Evolutionary conservation across 2,329 filamentous ascomycete species (phyloP).

Genomic region (Orbilia brochopaga): DNA sequence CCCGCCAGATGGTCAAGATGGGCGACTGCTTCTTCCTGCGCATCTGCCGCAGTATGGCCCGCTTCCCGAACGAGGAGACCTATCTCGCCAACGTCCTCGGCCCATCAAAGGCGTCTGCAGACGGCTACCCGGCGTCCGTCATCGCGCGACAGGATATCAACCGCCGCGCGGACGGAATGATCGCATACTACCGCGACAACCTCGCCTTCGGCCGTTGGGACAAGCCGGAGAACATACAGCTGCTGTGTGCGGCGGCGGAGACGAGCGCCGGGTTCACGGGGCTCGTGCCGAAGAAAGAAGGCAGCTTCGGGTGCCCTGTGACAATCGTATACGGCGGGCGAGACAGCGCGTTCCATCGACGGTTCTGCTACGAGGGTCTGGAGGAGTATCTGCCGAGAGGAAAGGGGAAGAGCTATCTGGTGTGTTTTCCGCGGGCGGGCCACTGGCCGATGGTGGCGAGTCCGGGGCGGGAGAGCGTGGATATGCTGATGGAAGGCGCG

Average conservation of each 20-base stretch:
- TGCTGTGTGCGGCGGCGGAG: conserved; percentile 27
- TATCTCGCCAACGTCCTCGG: conserved; percentile 35
- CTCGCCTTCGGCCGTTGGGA: conserved; percentile 31
- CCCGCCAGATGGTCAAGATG: conserved; percentile 37
- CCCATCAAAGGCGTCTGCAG: conserved; percentile 23
- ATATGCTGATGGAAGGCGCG: conserved; percentile 42
- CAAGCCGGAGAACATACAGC: conserved; percentile 37
- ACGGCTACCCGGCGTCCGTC: conserved; percentile 37
- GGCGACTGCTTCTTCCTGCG: conserved; percentile 48
- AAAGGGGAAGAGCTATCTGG: conserved; percentile 26
- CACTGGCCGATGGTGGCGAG: conserved; percentile 47
- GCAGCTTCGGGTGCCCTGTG: conserved; percentile 35
- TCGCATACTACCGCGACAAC: conserved; percentile 45
- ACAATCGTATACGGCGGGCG: conserved; percentile 34
- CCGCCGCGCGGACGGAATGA: conserved; percentile 28
- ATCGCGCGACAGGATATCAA: conserved; percentile 29
- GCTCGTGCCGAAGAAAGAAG: conserved; percentile 24
- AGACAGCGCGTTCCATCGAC: conserved; percentile 35
- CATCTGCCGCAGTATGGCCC: conserved; percentile 18
- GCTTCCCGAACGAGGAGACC: conserved; percentile 27
- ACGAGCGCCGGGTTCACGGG: conserved; percentile 27
- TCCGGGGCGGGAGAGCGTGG: conserved; percentile 38
- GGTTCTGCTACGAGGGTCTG: conserved; percentile 47
- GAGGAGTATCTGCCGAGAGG: conserved; percentile 31
- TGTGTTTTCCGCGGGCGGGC: conserved; percentile 30